Evolutionary conservation across 2,329 filamentous ascomycete species (phyloP), one percentile per base, ranked within the genome.

Genomic region (Apiospora rasikravindrae): DNA sequence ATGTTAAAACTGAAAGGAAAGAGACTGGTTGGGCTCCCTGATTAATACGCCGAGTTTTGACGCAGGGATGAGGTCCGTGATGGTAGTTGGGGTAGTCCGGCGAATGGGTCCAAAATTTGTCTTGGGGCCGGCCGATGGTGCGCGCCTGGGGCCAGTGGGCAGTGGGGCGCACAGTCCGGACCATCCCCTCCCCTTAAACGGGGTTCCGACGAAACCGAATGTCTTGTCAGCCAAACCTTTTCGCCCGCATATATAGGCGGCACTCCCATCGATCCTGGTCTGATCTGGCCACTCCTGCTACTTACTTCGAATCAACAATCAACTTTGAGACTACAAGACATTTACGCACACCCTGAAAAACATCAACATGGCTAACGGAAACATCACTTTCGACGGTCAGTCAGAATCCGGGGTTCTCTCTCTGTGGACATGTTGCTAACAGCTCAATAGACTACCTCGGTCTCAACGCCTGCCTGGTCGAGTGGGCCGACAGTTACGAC

Each of bases 401-500:
- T 1, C 8, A n/a, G 5, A 1, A 7, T 4, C 24, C 4, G 19
- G 6, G 53, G 19, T 16, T 53, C n/a, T n/a, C 8, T 7, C 5
- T n/a, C 7, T 5, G 7, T n/a, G 3, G 19, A 37, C 2, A 13
- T 3, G 2, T 13, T 22, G 29, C 57, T 64, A 13, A 64, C 33
- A 40, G 2, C 10, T 6, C 19, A 2, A 24, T 4, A 79, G 77
- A 81, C 70, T 80, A 78, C 71, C 78, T 80, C 69, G 80, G 78
- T 40, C 76, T 81, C 4, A 77, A 73, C 74, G 74, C 77, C 64
- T 80, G 79, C 61, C 70, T 81, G 24, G 75, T 88, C 80, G 86
- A 91, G 75, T 91, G 89, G 89, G 89, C 88, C 73, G 88, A 91
- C 78, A 89, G 87, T 82, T 91, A 90, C 81, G 88, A 91, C 80